Evolutionary conservation across 768 basidiomycete genomes (phyloP), one percentile per base, ranked within the genome.

Genomic region (Lentinula lateritia): DNA sequence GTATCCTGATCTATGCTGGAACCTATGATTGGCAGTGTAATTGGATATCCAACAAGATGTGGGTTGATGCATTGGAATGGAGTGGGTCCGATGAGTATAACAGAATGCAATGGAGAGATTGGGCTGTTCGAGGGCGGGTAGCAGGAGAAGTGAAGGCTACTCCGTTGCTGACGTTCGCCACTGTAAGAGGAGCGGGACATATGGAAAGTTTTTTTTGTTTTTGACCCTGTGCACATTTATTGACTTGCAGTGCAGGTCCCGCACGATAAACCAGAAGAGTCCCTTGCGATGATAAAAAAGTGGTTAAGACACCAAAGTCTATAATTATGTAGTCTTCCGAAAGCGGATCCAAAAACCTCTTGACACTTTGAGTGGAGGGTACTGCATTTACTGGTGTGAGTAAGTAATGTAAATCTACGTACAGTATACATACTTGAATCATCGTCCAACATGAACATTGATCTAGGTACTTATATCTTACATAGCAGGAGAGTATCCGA

Each of bases 1-100:
- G 86, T 4, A 74, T 91, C 32, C 78, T 93, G 50, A 86, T 89
- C 52, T 91, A 91, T 64, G 86, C 62, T 28, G 62, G 62, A 34
- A 63, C 61, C 1, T 61, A 54, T 64, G 88, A 90, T 67, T 90
- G 88, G 87, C 87, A 87, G 63, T 92, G 89, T 69, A 90, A 91
- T 69, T 89, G 85, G 83, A 73, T 90, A 34, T 86, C 87, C 15
- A 93, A 93, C 72, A 83, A 83, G 67, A 76, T 84, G 45, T 93
- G 92, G 92, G 83, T 87, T 6, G 82, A 90, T 54, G 76, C 80
- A 62, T 75, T 94, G 55, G 82, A 87, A 57, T 93, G 92, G 92
- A 82, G 80, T 50, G 88, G 88, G 2, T 72, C 78, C 52, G 75
- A 76, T 43, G 79, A 67, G 6, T 92, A 87, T 71, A 71, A 69